A percentile compares a stretch with the other conserved stretches of the same genome.
These are phyloP conservation scores for Rhododendron henanense DNA, from an alignment of 148 eudicot genomes.

Conservation along the genomic window DNA sequence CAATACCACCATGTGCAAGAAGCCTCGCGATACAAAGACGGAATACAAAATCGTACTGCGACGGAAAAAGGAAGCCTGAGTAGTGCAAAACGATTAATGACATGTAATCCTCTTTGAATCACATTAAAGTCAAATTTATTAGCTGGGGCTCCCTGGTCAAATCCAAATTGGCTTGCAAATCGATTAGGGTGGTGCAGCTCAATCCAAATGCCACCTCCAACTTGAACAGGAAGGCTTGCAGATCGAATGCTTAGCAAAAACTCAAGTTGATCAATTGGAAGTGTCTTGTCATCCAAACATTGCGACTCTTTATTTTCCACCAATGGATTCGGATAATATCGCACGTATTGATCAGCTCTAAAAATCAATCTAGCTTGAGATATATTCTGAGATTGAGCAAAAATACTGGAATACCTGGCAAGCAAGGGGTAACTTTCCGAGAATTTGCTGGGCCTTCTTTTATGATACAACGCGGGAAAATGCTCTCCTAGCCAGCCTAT, in stretches of 20 bases:
- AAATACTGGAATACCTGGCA: no score
- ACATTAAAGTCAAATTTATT: not conserved
- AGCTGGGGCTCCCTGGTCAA: not conserved
- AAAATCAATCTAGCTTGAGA: no score
- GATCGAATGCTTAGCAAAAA: not conserved
- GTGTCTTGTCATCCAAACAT: not conserved
- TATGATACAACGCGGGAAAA: no score
- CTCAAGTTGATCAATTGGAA: not conserved
- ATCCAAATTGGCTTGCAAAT: not conserved
- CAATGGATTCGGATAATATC: no score
- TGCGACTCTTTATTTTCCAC: not conserved
- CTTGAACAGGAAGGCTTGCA: not conserved
- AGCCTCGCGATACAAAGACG: not conserved
- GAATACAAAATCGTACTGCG: not conserved
- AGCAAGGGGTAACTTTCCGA: no score
- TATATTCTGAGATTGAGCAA: no score
- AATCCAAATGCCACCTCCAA: not conserved
- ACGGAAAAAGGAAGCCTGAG: not conserved
- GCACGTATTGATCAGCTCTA: no score
- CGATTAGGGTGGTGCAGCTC: not conserved
- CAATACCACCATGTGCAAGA: not conserved
- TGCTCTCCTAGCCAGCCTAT: no score
- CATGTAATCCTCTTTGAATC: not conserved
- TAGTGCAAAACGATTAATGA: not conserved
- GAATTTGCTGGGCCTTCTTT: no score